Percentiles rank a stretch among this genome's conserved stretches.
Conservation (phyloP, 208 protist genomes). For the Balamuthia mandrillaris region DNA sequence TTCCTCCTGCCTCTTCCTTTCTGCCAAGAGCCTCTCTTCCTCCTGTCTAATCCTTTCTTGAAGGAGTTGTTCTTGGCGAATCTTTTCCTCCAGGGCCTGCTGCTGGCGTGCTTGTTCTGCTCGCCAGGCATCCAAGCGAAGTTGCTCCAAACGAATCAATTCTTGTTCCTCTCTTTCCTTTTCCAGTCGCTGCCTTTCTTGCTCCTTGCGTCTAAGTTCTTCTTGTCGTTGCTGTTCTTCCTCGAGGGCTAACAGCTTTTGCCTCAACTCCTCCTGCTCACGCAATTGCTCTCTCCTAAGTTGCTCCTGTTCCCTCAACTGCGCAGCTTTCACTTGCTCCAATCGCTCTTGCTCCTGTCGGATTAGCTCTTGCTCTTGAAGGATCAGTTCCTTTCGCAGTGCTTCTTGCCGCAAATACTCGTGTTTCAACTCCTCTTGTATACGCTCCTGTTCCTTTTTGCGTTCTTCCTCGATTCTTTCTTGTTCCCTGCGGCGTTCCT, state of each 20-base stretch:
- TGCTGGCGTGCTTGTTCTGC: not conserved
- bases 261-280: not conserved
- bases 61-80: not conserved
- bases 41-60: not conserved
- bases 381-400: no score
- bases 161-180: not conserved
- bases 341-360: no score
- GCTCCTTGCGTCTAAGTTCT: not conserved
- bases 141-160: not conserved
- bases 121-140: not conserved
- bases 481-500: no score
- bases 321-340: no score
- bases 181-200: not conserved
- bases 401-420: no score
- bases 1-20: no score
- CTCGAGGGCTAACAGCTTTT: no score
- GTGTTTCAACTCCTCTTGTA: no score
- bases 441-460: no score
- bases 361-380: no score
- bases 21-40: no score
- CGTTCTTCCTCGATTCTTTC: no score
- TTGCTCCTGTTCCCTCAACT: slow-evolving; percentile 9
- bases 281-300: not conserved
- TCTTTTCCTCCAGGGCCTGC: slow-evolving; percentile 2
- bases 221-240: not conserved